Evolutionary conservation across 2,329 filamentous ascomycete species (phyloP).

Genomic region (Trichophyton verrucosum): DNA sequence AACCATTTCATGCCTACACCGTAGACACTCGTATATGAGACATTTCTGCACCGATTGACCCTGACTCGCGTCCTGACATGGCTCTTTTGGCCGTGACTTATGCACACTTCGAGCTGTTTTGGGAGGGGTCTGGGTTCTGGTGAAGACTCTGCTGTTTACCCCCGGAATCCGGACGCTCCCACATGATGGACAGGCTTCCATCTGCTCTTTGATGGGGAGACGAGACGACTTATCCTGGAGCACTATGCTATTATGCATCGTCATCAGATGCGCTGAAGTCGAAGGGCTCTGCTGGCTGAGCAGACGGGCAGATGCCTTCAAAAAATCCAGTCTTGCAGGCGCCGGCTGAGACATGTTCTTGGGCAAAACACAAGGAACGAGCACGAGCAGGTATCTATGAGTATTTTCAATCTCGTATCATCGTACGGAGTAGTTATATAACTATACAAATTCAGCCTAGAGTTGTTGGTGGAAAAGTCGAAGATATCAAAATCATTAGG

Average conservation of each 20-base stretch:
- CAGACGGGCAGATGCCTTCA: slow-evolving; percentile 26
- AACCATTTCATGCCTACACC: slow-evolving; percentile 25
- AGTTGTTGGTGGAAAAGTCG: background rate
- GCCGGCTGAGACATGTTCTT: background rate
- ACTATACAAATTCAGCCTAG: background rate
- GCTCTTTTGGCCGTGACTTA: background rate
- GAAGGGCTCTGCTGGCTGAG: slow-evolving; percentile 25
- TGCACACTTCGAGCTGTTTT: background rate
- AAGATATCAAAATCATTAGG: background rate
- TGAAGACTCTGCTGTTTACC: slow-evolving; percentile 20
- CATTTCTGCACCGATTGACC: background rate
- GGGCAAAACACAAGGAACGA: background rate
- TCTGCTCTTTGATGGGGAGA: slow-evolving; percentile 23
- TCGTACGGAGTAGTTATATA: background rate
- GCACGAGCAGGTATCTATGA: too few relatives aligned
- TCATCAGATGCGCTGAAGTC: slow-evolving; percentile 31
- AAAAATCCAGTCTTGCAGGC: slow-evolving; percentile 20
- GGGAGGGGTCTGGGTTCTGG: slow-evolving; percentile 14
- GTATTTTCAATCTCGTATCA: too few relatives aligned
- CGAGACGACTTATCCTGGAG: slow-evolving; percentile 22
- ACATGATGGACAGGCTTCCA: slow-evolving; percentile 29
- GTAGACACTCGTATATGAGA: slow-evolving; percentile 26
- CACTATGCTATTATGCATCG: slow-evolving; percentile 26
- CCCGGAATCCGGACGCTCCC: slow-evolving; percentile 26
- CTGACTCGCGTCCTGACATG: background rate